Base-by-base conservation (phyloP, 1,139 yeast species). In the Wickerhamiella infanticola region DNA sequence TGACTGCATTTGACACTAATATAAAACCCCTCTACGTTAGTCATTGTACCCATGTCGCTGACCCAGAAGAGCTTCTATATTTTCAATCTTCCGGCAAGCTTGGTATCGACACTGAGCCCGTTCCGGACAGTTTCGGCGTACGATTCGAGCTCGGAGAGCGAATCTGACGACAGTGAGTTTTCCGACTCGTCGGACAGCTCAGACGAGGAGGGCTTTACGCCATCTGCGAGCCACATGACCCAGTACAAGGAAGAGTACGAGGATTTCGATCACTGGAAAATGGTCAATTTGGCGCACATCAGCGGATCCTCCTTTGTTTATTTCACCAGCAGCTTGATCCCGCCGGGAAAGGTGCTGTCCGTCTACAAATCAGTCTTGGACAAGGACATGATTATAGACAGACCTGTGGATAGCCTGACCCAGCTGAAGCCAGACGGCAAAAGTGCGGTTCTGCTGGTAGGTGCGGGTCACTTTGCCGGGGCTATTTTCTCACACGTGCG, bases 381-480 rank as follows among this genome's bases (percentile, higher is more conserved):
- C 61, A 67, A 35, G 58, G 67, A 36, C 42, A n/a, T 31, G 63
- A 67, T 27, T 61, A 65, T 5, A 49, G 59, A 58, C 5, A 58
- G 62, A 39, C 85, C 81, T 0, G 55, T 73, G 24, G 63, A 59
- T 27, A 64, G 72, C 2, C 61, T 76, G 39, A 60, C 58, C 46
- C 54, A 63, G 3, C 61, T 73, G 58, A 55, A 62, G 40, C 51
- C 58, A 13, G 44, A 45, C 11, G 58, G 59, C 38, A 68, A 71
- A 46, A 50, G 84, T 84, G 95, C 94, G 1, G 64, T 90, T 11
- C 74, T 90, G 53, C 85, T 93, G 95, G 75, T 90, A 48, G 97
- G 97, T 8, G 97, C 98, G 42, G 99, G 98, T 39, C 97, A 93
- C 64, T 93, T 90, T 67, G 95, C 97, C 0, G 98, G 94, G 9